Evolutionary conservation across 2,329 filamentous ascomycete species (phyloP).

Genomic region (Onygena corvina): DNA sequence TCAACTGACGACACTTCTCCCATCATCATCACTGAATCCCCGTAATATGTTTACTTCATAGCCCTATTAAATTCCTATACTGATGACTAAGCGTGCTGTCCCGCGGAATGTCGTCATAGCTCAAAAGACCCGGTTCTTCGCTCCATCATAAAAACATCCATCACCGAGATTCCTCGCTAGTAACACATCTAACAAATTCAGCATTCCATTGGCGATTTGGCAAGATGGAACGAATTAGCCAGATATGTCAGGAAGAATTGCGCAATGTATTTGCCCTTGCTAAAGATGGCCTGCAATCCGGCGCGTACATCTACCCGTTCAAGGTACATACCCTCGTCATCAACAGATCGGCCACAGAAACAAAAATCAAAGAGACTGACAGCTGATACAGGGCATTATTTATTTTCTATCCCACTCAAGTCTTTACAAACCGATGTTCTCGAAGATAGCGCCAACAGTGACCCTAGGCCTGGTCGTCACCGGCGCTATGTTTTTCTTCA

Average conservation of each 20-base stretch:
- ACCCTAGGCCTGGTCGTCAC: constrained; percentile 61
- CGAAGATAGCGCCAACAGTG: constrained; percentile 50
- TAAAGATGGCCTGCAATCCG: constrained; percentile 58
- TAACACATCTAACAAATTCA: no score
- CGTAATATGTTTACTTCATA: no score
- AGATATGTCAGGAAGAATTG: constrained; percentile 56
- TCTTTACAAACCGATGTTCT: constrained; percentile 48
- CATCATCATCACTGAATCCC: background rate
- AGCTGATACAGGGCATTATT: constrained; percentile 43
- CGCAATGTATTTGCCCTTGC: constrained; percentile 52
- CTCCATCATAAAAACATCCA: background rate
- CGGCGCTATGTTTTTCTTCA: constrained; percentile 71
- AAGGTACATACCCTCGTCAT: constrained; percentile 40
- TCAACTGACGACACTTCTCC: no score
- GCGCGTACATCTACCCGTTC: constrained; percentile 76
- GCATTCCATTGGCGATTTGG: background rate
- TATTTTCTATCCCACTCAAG: constrained; percentile 48
- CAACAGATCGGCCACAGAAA: no score
- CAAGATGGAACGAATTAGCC: constrained; percentile 43
- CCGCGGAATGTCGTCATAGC: background rate
- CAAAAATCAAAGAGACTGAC: no score
- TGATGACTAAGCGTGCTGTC: no score
- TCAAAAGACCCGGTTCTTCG: background rate
- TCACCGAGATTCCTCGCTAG: background rate
- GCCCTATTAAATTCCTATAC: no score